Conservation (phyloP, 129 eudicot genomes). For the Chrysanthemum makinoi region DNA sequence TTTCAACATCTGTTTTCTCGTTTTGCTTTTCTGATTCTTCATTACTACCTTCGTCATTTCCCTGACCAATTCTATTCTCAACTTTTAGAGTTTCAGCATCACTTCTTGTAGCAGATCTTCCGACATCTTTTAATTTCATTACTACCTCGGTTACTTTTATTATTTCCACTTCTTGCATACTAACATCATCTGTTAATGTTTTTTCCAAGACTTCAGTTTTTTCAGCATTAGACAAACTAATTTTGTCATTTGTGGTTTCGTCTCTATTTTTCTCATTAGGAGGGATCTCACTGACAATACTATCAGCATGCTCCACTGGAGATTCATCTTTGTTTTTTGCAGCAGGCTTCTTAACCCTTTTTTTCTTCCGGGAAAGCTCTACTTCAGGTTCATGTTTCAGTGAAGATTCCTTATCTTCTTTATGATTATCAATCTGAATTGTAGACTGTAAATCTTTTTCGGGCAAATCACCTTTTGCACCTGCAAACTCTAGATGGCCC, state of each 20-base stretch:
- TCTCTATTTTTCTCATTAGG: constrained; percentile 10
- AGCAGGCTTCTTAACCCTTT: too few species aligned
- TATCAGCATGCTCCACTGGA: too few species aligned
- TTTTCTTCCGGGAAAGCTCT: too few species aligned
- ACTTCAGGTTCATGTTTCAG: too few species aligned
- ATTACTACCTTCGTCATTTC: background rate
- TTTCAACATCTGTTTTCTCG: constrained; percentile 23
- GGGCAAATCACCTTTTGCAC: background rate
- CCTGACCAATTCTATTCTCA: constrained; percentile 12
- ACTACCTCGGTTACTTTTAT: constrained; percentile 12
- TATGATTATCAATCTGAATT: too few species aligned
- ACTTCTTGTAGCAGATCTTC: too few species aligned
- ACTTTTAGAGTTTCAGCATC: constrained; percentile 1
- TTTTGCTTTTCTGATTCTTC: constrained; percentile 26
- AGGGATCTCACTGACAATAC: too few species aligned
- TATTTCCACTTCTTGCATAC: constrained; percentile 12
- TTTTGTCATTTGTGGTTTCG: constrained; percentile 6
- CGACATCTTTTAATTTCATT: constrained; percentile 12
- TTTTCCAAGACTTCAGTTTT: constrained; percentile 18
- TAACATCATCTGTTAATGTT: constrained; percentile 1
- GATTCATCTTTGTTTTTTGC: too few species aligned
- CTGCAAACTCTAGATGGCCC: constrained; percentile 3
- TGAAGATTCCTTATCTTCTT: too few species aligned
- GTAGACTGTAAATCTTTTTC: too few species aligned
- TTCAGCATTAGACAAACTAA: constrained; percentile 7